Base-by-base conservation (phyloP, 2,329 filamentous ascomycete species). In the Phialophora macrospora region DNA sequence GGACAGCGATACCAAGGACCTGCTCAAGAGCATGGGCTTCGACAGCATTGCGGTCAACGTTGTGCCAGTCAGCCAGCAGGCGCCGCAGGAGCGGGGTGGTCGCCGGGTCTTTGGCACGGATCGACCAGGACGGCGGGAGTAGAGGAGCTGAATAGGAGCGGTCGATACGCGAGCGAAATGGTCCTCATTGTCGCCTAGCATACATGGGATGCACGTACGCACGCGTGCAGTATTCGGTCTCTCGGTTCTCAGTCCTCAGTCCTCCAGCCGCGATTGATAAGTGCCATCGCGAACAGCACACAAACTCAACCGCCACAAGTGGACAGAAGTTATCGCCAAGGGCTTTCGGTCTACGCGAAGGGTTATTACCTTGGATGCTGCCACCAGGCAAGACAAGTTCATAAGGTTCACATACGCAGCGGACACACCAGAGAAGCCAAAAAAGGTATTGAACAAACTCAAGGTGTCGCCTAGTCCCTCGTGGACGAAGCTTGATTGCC, bases 1-100 rank as follows among this genome's bases (percentile, higher is more conserved):
- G 79, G 95, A 99, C 81, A 83, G 87, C 82, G 95, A 99, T 86
- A 99, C 95, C 82, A 98, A 97, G 90, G 95, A 98, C 80, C 87
- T 99, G 77, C 88, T 99, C 80, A 99, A 99, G 92, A 92, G 90
- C 87, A 88, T 99, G 77, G 95, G 95, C 93, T 99, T 99, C 87
- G 95, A 99, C 84, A 88, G 88, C 75, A 93, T 99, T 82, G 91
- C 94, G 81, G 92, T 97, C 90, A 97, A 96, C 84, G 92, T 98
- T 77, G 88, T 96, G 76, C 84, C 90, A 74, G 93, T 99, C 74
- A 86, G 90, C 75, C 93, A 98, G 85, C 88, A 92, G 81, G 62
- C 58, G n/a, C 65, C 67, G 20, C 93, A 97, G 86, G 83, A 87
- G 72, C 82, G 87, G 78, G 93, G 97, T 85, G 91, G 93, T 74